Conservation (phyloP, 2,329 filamentous ascomycete genomes). For the Diplodia sapinea region DNA sequence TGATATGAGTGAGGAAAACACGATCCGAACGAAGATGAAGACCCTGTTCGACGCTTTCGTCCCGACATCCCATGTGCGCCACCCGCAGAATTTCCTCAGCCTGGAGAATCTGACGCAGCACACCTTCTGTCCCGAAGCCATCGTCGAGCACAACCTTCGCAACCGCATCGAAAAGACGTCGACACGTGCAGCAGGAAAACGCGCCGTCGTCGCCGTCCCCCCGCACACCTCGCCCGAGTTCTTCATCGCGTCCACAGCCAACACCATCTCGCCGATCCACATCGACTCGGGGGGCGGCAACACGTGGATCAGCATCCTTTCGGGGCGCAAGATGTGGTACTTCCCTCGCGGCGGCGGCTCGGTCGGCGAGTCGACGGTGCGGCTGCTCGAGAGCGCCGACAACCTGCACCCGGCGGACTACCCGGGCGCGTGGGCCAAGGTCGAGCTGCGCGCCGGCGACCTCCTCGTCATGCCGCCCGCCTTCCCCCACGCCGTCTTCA, state of each 20-base stretch:
- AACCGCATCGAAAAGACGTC: too few relatives aligned
- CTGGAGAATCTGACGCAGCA: too few relatives aligned
- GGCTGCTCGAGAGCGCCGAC: not conserved
- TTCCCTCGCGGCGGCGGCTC: not conserved
- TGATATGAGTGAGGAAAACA: too few relatives aligned
- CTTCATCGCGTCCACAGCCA: not conserved
- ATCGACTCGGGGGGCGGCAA: not conserved
- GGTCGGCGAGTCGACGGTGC: not conserved
- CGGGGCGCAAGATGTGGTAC: not conserved
- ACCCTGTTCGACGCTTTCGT: too few relatives aligned
- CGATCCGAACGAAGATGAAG: too few relatives aligned
- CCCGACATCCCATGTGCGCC: too few relatives aligned
- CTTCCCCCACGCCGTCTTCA: constrained; percentile 1
- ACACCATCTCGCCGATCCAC: constrained; percentile 3
- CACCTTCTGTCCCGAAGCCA: too few relatives aligned
- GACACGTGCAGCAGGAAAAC: too few relatives aligned
- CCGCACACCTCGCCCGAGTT: not conserved
- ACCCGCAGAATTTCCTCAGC: too few relatives aligned
- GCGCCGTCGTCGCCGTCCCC: too few relatives aligned
- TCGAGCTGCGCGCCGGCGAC: not conserved
- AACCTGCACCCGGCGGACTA: not conserved
- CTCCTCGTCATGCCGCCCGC: not conserved
- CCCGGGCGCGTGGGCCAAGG: not conserved
- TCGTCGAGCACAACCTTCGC: too few relatives aligned
- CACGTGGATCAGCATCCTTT: not conserved